phyloP scores from a whole-genome alignment of 2,329 filamentous ascomycete species.

The Periconia sp. region DNA sequence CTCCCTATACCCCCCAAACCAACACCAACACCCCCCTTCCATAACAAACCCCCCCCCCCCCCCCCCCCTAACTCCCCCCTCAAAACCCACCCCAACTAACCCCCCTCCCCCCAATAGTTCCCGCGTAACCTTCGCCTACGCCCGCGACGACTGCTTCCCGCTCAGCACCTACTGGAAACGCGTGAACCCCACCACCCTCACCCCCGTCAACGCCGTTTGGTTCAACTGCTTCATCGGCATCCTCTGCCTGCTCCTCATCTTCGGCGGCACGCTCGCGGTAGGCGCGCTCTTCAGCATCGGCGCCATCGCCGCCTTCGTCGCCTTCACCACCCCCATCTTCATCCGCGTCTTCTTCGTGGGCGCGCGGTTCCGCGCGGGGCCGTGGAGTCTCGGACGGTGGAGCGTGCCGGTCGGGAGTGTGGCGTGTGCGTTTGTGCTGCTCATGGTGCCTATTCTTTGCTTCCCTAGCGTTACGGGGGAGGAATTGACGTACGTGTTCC shows the following conservation, averaged over 20 bases:
- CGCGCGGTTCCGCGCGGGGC: slow-evolving; percentile 64
- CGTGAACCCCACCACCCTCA: slow-evolving; percentile 63
- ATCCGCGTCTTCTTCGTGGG: slow-evolving; percentile 63
- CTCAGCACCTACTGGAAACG: slow-evolving; percentile 59
- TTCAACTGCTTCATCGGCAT: slow-evolving; percentile 64
- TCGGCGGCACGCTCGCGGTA: slow-evolving; percentile 63
- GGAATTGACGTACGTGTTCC: slow-evolving; percentile 52
- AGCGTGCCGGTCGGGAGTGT: slow-evolving; percentile 59
- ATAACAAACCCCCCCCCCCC: too few relatives aligned
- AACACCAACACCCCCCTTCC: too few relatives aligned
- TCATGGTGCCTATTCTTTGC: slow-evolving; percentile 71
- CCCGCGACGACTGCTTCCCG: slow-evolving; percentile 71
- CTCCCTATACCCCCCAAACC: too few relatives aligned
- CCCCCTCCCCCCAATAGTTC: too few relatives aligned
- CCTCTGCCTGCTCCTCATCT: slow-evolving; percentile 63
- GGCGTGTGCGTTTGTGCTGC: slow-evolving; percentile 61
- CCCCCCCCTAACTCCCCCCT: too few relatives aligned
- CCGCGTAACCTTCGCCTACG: slow-evolving; percentile 72
- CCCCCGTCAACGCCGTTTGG: slow-evolving; percentile 72
- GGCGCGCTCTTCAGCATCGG: slow-evolving; percentile 72
- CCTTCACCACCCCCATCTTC: slow-evolving; percentile 61
- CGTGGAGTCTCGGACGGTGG: slow-evolving; percentile 67
- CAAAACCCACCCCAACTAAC: too few relatives aligned
- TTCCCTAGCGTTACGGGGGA: slow-evolving; percentile 61
- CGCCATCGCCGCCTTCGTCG: slow-evolving; percentile 59